Evolutionary conservation across 225 moss, liverwort and hornwort species (phyloP), one percentile per base, ranked within the genome.

Genomic region (Rhytidiadelphus loreus): DNA sequence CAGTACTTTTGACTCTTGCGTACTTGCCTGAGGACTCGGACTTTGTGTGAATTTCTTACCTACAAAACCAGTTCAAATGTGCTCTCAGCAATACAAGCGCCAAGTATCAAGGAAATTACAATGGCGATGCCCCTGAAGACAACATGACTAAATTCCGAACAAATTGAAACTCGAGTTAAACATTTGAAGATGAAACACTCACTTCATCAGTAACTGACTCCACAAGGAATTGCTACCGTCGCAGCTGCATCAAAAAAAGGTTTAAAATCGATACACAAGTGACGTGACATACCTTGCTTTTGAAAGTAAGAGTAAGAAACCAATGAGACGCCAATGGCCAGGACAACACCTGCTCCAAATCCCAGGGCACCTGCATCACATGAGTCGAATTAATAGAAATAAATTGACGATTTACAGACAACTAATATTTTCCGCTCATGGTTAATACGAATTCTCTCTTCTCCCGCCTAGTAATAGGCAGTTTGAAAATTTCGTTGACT

Each of bases 261-360:
- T 39, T 39, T n/a, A 32, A 12, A 83, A 61, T 33, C 18, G 71
- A 71, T 41, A 62, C 44, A 89, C 44, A 88, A 53, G 59, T 70
- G 76, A 83, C 30, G 26, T 80, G 55, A 80, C 77, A 81, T 59
- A 97, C 97, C 97, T 96, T 95, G 92, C 89, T 94, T 96, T 56
- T 91, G 92, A 86, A 95, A 95, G 66, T 91, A 95, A 73, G 93
- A 80, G 84, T 97, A 97, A 14, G 96, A 87, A 66, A 94, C 92
- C 59, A 96, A 82, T 58, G 97, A 93, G 85, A 96, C 88, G 60
- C 96, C 95, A 76, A 96, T 77, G 61, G 96, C 95, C 80, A 98
- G 91, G n/a, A 93, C 92, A 77, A 96, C 84, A 50, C 94, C 94
- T 81, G 96, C 98, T 83, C 93, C 98, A 90, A 98, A 90, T 88